A percentile compares a stretch with the other conserved stretches of the same genome.
phyloP scores from a whole-genome alignment of 805 yeast species.

The Wickerhamiella musiphila region DNA sequence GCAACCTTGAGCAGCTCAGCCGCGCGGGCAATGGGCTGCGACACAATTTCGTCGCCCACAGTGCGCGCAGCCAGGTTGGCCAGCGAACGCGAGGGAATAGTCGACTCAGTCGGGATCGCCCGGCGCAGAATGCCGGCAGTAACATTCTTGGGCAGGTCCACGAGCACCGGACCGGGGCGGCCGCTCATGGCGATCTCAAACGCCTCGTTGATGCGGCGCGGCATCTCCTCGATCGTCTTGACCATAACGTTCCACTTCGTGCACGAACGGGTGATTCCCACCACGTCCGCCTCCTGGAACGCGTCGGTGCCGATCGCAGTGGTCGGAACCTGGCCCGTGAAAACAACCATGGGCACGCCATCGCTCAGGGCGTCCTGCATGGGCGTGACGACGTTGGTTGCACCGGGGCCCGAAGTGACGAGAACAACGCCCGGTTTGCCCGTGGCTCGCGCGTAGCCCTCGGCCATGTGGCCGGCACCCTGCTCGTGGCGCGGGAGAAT shows the following conservation, averaged over 20 bases:
- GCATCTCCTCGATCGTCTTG: slow-evolving; percentile 81
- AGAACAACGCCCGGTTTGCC: slow-evolving; percentile 97
- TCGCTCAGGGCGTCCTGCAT: slow-evolving; percentile 95
- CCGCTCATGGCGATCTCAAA: slow-evolving; percentile 93
- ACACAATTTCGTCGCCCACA: slow-evolving; percentile 49
- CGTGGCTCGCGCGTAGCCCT: slow-evolving; percentile 89
- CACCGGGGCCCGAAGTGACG: slow-evolving; percentile 99
- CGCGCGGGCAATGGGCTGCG: slow-evolving; percentile 55
- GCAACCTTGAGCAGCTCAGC: slow-evolving; percentile 67
- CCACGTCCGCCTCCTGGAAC: slow-evolving; percentile 96
- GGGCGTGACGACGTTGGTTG: slow-evolving; percentile 96
- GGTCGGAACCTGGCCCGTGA: slow-evolving; percentile 95
- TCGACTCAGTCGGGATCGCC: slow-evolving; percentile 81
- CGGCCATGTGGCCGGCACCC: slow-evolving; percentile 99
- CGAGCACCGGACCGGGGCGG: slow-evolving; percentile 96
- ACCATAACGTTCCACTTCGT: slow-evolving; percentile 99
- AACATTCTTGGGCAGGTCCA: slow-evolving; percentile 94
- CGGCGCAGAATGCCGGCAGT: slow-evolving; percentile 78
- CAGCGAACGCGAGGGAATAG: slow-evolving; percentile 40
- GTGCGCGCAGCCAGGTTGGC: slow-evolving; percentile 51
- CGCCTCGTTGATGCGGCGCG: slow-evolving; percentile 91
- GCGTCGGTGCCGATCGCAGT: slow-evolving; percentile 95
- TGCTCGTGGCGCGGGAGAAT: slow-evolving; percentile 94
- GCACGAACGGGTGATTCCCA: slow-evolving; percentile 93
- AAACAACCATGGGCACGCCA: slow-evolving; percentile 93